phyloP scores from a whole-genome alignment of 1,139 yeast species.

The Saccharomyces hybrid region DNA sequence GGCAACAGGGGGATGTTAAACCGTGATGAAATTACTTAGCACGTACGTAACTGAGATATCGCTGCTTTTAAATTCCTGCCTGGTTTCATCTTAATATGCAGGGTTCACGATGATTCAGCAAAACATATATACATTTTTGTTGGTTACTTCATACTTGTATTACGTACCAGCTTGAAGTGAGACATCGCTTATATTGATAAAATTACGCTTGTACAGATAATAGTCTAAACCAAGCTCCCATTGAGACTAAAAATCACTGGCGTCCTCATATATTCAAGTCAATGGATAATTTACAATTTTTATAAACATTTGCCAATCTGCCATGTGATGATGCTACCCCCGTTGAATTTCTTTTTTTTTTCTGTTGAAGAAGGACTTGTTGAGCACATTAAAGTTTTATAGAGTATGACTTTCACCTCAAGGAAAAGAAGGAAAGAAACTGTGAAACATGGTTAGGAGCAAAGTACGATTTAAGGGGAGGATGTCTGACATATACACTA shows the following conservation, averaged over 20 bases:
- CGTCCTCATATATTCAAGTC: background rate
- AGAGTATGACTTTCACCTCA: background rate
- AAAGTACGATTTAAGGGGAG: background rate
- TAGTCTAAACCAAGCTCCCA: too few relatives aligned
- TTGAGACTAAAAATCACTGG: background rate
- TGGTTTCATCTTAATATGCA: too few relatives aligned
- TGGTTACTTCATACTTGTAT: background rate
- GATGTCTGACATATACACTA: too few relatives aligned
- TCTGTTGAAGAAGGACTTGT: background rate
- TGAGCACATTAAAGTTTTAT: background rate
- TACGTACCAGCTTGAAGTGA: background rate
- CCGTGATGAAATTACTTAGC: background rate
- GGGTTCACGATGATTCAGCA: too few relatives aligned
- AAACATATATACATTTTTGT: background rate
- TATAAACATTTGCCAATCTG: background rate
- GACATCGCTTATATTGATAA: background rate
- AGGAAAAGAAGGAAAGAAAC: background rate
- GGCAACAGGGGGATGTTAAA: background rate
- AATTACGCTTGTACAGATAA: background rate
- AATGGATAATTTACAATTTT: background rate
- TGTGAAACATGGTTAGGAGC: background rate
- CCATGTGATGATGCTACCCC: background rate
- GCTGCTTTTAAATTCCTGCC: background rate
- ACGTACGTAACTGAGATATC: background rate
- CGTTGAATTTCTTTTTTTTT: background rate